phyloP scores from a whole-genome alignment of 495 filamentous ascomycete species.

The Penicillium paradoxum region DNA sequence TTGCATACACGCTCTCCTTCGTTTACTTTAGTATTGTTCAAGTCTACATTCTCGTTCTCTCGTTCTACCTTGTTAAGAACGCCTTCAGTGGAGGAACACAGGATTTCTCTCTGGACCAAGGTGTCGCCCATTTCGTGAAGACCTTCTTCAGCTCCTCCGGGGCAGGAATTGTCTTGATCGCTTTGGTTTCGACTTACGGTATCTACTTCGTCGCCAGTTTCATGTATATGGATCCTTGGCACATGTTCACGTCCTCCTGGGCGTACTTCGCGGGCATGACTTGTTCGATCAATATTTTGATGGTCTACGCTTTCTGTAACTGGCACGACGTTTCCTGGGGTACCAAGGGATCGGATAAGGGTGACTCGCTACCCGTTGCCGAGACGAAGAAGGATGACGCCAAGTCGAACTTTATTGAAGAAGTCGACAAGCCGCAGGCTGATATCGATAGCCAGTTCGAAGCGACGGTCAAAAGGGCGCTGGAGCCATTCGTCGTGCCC shows the following conservation, averaged over 20 bases:
- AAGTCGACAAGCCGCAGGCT: slow-evolving; percentile 91
- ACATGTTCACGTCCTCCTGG: slow-evolving; percentile 97
- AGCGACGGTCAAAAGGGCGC: slow-evolving; percentile 85
- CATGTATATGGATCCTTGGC: slow-evolving; percentile 98
- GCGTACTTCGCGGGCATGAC: slow-evolving; percentile 90
- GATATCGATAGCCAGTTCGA: slow-evolving; percentile 98
- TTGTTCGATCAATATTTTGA: slow-evolving; percentile 96
- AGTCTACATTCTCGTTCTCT: slow-evolving; percentile 79
- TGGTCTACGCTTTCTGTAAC: slow-evolving; percentile 98
- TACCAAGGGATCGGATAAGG: slow-evolving; percentile 97
- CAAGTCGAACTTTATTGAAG: slow-evolving; percentile 86
- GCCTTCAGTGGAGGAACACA: slow-evolving; percentile 61
- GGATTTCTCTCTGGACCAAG: slow-evolving; percentile 50
- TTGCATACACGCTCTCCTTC: slow-evolving; percentile 79
- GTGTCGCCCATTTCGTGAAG: slow-evolving; percentile 48
- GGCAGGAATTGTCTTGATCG: slow-evolving; percentile 82
- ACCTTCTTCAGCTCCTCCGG: slow-evolving; percentile 73
- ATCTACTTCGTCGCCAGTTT: slow-evolving; percentile 93
- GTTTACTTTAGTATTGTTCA: slow-evolving; percentile 82
- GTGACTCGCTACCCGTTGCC: slow-evolving; percentile 82
- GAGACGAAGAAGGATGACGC: slow-evolving; percentile 74
- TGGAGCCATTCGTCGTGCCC: slow-evolving; percentile 70
- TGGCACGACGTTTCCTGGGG: slow-evolving; percentile 99
- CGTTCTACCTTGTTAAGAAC: slow-evolving; percentile 77
- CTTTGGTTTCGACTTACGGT: slow-evolving; percentile 87